A percentile compares a stretch with the other conserved stretches of the same genome.
phyloP scores from a whole-genome alignment of 2,329 filamentous ascomycete genomes.

The Trichoderma polysporum region DNA sequence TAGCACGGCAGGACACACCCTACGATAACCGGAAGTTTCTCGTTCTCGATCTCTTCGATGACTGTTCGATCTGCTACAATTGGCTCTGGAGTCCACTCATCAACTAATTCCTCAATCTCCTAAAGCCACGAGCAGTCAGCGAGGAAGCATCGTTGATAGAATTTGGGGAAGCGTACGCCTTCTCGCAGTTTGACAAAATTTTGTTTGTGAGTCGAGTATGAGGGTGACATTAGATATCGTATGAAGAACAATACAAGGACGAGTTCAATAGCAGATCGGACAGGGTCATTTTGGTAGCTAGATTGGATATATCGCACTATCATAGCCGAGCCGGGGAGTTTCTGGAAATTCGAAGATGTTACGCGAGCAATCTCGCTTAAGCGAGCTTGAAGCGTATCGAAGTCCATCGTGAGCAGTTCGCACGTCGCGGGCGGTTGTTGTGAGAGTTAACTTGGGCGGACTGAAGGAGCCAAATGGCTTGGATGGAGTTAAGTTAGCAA shows the following conservation, averaged over 20 bases:
- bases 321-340: conserved; percentile 90
- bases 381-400: conserved; percentile 56
- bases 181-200: conserved; percentile 88
- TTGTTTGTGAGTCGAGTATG: conserved; percentile 87
- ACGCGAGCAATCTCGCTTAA: conserved; percentile 53
- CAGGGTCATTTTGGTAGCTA: conserved; percentile 95
- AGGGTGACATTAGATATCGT: conserved; percentile 85
- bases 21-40: conserved; percentile 82
- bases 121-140: conserved; percentile 24
- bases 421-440: background rate
- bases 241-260: conserved; percentile 95
- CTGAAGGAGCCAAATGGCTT: background rate
- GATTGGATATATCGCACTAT: conserved; percentile 93
- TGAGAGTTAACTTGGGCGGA: background rate
- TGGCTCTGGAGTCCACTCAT: conserved; percentile 95
- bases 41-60: conserved; percentile 77
- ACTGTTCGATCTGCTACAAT: conserved; percentile 72
- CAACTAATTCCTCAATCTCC: conserved; percentile 95
- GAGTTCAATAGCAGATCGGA: conserved; percentile 89
- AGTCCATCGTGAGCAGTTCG: conserved; percentile 51
- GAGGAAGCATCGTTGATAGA: background rate
- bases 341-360: conserved; percentile 71
- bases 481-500: background rate
- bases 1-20: conserved; percentile 56
- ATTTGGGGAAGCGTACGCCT: conserved; percentile 48